A percentile compares a stretch with the other conserved stretches of the same genome.
phyloP scores from a whole-genome alignment of 129 eudicot species.

The Tagetes patula region DNA sequence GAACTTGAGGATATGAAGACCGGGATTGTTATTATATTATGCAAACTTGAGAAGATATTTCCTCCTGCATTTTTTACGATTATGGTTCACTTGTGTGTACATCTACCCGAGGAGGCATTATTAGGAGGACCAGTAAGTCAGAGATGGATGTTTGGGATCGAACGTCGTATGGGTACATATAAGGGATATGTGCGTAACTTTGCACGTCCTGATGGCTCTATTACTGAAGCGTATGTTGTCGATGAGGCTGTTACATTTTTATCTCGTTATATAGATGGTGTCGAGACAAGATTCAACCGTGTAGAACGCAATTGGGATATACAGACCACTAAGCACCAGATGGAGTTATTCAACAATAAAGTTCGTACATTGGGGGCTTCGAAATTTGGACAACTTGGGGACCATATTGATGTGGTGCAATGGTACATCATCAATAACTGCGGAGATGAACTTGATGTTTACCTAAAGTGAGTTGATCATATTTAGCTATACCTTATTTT shows the following conservation, averaged over 20 bases:
- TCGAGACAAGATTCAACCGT: conserved; percentile 25
- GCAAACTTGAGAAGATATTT: too few relatives aligned
- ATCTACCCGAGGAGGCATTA: conserved; percentile 20
- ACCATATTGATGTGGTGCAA: background rate
- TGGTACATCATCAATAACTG: conserved; percentile 12
- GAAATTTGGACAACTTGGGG: conserved; percentile 19
- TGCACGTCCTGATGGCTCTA: conserved; percentile 18
- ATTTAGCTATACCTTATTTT: background rate
- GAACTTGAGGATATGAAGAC: too few relatives aligned
- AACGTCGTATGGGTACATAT: conserved; percentile 14
- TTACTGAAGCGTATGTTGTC: conserved; percentile 17
- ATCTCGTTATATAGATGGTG: conserved; percentile 13
- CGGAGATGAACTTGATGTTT: too few relatives aligned
- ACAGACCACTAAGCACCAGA: too few relatives aligned
- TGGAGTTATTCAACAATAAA: too few relatives aligned
- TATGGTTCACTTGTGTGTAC: conserved; percentile 20
- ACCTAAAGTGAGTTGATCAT: background rate
- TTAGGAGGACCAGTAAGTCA: conserved; percentile 8
- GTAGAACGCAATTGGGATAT: too few relatives aligned
- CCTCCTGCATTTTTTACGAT: too few relatives aligned
- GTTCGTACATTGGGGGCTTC: too few relatives aligned
- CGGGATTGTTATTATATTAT: too few relatives aligned
- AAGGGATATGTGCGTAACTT: too few relatives aligned
- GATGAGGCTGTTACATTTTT: conserved; percentile 20
- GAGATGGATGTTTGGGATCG: conserved; percentile 15